Evolutionary conservation across 2,329 filamentous ascomycete genomes (phyloP), one percentile per base, ranked within the genome.

Genomic region (Paracamarosporium sp.): DNA sequence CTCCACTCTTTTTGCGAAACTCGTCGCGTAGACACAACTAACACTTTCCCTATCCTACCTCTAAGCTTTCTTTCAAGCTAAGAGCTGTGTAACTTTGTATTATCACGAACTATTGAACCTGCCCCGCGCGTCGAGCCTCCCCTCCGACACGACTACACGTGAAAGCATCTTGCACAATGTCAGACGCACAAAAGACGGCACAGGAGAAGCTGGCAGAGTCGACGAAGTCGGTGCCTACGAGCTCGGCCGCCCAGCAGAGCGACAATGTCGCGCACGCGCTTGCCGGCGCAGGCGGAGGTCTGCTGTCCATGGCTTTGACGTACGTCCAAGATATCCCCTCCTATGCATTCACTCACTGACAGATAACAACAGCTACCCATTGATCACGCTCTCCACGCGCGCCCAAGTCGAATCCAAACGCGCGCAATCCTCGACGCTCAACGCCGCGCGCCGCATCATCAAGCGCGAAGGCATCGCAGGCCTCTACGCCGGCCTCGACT

Each of bases 331-430:
- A 15, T 25, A 50, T 35, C 24, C 20, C 31, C 46, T 36, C 17
- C 20, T 20, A 28, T 15, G 15, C 35, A 9, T n/a, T n/a, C 35
- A 46, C 15, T 6, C 25, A 35, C 41, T 30, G 20, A 52, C 43
- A 57, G 56, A 20, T 25, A 3, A 51, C 41, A 31, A 40, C 17
- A 95, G 92, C 66, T 98, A 98, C 78, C 95, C 95, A 40, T 88
- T 99, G 69, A 96, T 99, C 75, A 98, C 95, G 31, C 89, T 99
- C 63, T 99, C 95, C 22, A 99, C 95, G 31, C 91, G 95, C 75
- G 95, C 95, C 41, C 95, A 99, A 79, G 94, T 99, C 77, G 95
- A 99, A 80, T 97, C 95, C 57, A 95, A 92, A 79, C 92, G 93
- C 70, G 92, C 93, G 54, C 88, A 96, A 67, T 91, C 91, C 27